Conservation (phyloP, 306 rosid genomes). For the Canavalia ensiformis region DNA sequence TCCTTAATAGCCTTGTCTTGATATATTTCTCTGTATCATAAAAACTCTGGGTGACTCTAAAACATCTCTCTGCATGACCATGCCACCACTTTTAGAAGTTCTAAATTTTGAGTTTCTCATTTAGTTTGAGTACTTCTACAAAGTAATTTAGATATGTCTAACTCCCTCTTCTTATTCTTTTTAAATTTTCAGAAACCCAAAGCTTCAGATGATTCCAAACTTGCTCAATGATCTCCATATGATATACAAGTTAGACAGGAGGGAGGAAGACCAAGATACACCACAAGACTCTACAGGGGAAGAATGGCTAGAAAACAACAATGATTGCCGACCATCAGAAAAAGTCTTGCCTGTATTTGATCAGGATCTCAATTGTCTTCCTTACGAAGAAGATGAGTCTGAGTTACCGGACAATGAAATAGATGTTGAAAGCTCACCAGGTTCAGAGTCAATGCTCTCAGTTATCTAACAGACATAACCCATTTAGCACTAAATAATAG, state of each 20-base stretch:
- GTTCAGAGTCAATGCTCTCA: slow-evolving; percentile 53
- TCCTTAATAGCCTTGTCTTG: background rate
- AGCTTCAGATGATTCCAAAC: slow-evolving; percentile 65
- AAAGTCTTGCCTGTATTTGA: slow-evolving; percentile 54
- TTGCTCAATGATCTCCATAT: slow-evolving; percentile 66
- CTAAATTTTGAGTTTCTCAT: slow-evolving; percentile 33
- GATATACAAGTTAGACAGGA: slow-evolving; percentile 50
- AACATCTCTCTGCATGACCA: slow-evolving; percentile 31
- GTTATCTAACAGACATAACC: slow-evolving; percentile 31
- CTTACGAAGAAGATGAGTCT: slow-evolving; percentile 57
- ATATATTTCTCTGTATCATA: slow-evolving; percentile 29
- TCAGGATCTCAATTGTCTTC: slow-evolving; percentile 87
- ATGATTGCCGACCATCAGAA: slow-evolving; percentile 46
- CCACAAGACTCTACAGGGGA: slow-evolving; percentile 44
- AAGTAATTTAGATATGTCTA: slow-evolving; percentile 30
- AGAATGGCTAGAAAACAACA: slow-evolving; percentile 44
- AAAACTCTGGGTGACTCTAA: slow-evolving; percentile 24
- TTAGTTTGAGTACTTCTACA: slow-evolving; percentile 34
- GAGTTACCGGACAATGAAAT: slow-evolving; percentile 53
- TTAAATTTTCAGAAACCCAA: slow-evolving; percentile 64
- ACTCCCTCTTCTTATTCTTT: slow-evolving; percentile 28
- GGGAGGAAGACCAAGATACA: slow-evolving; percentile 44
- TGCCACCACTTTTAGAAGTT: slow-evolving; percentile 34
- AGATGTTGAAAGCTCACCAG: slow-evolving; percentile 62
- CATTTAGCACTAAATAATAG: slow-evolving; percentile 18